These are phyloP conservation scores for Xylaria longipes DNA, from an alignment of 495 filamentous ascomycete genomes.

Conservation along the genomic window DNA sequence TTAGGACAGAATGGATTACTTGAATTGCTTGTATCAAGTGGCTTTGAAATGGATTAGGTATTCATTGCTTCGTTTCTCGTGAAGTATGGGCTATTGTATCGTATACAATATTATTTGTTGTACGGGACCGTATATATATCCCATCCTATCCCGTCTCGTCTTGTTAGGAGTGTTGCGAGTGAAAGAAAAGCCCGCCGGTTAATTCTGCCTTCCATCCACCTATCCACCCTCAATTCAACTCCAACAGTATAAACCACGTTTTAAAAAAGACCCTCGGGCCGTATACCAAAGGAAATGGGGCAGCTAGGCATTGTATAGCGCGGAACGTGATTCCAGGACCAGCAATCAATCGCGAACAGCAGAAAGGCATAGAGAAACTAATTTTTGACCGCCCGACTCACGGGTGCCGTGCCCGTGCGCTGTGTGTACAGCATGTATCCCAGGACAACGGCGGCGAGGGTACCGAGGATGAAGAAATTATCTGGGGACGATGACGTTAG, in stretches of 20 bases:
- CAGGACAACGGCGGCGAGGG: slow-evolving; percentile 52
- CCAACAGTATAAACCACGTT: not conserved
- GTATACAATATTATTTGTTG: not conserved
- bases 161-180: not conserved
- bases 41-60: not conserved
- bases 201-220: not conserved
- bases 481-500: slow-evolving; percentile 29
- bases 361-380: slow-evolving; percentile 15
- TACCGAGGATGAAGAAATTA: slow-evolving; percentile 60
- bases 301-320: no score
- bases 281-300: not conserved
- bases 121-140: not conserved
- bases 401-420: slow-evolving; percentile 37
- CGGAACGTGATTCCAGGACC: no score
- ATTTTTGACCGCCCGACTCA: slow-evolving; percentile 31
- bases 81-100: not conserved
- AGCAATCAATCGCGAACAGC: no score
- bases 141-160: not conserved
- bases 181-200: not conserved
- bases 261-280: not conserved
- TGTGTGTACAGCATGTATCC: slow-evolving; percentile 49
- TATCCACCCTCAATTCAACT: not conserved
- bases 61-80: not conserved
- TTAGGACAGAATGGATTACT: not conserved
- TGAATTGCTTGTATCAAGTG: not conserved